Conservation (phyloP, 305 asterid genomes). For the Withania somnifera region DNA sequence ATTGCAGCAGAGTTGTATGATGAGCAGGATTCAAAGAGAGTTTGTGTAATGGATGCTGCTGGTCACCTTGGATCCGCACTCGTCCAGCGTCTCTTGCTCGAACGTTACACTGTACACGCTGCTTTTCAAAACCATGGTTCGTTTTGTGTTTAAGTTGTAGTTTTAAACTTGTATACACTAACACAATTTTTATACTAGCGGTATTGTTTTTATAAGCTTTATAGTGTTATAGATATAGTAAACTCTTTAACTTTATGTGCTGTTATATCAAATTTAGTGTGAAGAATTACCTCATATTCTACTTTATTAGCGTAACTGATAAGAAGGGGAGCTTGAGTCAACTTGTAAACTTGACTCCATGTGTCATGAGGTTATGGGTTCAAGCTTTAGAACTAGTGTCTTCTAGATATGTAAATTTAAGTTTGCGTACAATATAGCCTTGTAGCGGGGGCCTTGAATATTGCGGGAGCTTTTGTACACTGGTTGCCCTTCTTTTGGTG, state of each 20-base stretch:
- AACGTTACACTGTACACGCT: constrained; percentile 82
- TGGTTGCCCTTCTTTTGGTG: no score
- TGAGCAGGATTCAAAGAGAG: constrained; percentile 19
- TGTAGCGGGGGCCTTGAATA: no score
- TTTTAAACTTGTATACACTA: not conserved
- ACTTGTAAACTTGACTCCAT: no score
- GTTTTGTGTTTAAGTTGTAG: not conserved
- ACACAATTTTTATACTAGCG: no score
- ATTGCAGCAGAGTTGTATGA: constrained; percentile 12
- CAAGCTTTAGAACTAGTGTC: no score
- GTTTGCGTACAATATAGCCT: no score
- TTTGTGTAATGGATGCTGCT: constrained; percentile 89
- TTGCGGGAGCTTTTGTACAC: no score
- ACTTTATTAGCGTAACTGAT: no score
- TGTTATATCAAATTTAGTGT: not conserved
- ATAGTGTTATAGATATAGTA: not conserved
- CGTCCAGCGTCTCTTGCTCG: constrained; percentile 47
- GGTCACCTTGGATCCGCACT: constrained; percentile 62
- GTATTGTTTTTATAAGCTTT: not conserved
- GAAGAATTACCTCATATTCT: not conserved
- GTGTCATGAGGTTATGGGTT: no score
- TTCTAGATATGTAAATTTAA: no score
- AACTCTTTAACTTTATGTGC: not conserved
- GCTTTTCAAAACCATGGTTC: constrained; percentile 55
- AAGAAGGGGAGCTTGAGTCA: no score